These are phyloP conservation scores for Boechera retrofracta DNA, from an alignment of 345 rosid genomes.

Conservation along the genomic window DNA sequence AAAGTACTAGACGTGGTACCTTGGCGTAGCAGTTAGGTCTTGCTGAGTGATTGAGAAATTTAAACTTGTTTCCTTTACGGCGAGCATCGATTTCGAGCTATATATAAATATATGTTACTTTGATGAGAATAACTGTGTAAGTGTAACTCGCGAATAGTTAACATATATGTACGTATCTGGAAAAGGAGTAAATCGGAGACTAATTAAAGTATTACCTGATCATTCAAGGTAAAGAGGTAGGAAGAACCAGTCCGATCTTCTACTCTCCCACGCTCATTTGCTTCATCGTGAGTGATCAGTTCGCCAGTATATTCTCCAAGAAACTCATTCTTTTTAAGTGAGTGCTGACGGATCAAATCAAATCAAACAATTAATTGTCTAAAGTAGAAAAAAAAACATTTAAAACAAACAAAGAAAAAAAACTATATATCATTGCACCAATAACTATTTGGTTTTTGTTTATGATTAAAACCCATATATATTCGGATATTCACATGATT, in stretches of 20 bases:
- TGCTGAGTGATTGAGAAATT: slow-evolving; percentile 84
- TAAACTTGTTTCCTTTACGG: slow-evolving; percentile 91
- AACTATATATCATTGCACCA: background rate
- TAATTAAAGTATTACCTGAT: slow-evolving; percentile 59
- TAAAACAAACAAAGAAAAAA: background rate
- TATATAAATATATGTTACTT: slow-evolving; percentile 8
- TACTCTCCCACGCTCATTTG: slow-evolving; percentile 81
- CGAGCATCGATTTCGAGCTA: slow-evolving; percentile 87
- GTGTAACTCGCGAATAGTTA: slow-evolving; percentile 17
- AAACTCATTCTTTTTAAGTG: slow-evolving; percentile 79
- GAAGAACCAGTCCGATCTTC: slow-evolving; percentile 74
- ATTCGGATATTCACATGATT: background rate
- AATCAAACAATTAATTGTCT: background rate
- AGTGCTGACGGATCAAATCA: slow-evolving; percentile 53
- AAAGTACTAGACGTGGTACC: slow-evolving; percentile 48
- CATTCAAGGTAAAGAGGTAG: slow-evolving; percentile 87
- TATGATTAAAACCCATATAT: background rate
- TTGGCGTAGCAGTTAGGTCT: slow-evolving; percentile 90
- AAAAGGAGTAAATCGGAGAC: background rate
- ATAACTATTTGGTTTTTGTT: background rate
- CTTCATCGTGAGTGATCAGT: slow-evolving; percentile 77
- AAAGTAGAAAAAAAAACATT: slow-evolving; percentile 6
- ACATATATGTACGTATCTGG: background rate
- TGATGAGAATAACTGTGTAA: slow-evolving; percentile 9
- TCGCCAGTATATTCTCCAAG: slow-evolving; percentile 98